These are phyloP conservation scores for Nematodospora anomalae DNA, from an alignment of 1,139 yeast species.

Conservation along the genomic window DNA sequence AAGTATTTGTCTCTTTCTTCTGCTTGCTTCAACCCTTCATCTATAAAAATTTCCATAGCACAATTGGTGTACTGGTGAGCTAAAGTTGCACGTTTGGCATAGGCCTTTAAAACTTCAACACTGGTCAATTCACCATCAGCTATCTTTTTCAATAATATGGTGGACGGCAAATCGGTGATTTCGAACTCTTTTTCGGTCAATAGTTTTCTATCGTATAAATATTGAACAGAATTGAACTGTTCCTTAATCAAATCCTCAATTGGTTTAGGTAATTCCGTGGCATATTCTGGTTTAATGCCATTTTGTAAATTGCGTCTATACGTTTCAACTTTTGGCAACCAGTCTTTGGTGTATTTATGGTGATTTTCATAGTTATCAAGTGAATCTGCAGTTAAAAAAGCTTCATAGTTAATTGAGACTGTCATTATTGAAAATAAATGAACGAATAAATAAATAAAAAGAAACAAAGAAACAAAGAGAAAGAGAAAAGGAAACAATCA, in stretches of 20 bases:
- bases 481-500: no score
- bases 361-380: constrained; percentile 39
- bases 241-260: constrained; percentile 38
- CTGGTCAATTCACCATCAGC: constrained; percentile 36
- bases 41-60: constrained; percentile 33
- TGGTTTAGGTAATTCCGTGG: constrained; percentile 41
- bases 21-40: constrained; percentile 39
- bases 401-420: constrained; percentile 16
- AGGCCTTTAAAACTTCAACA: constrained; percentile 50
- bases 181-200: constrained; percentile 45
- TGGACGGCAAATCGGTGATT: constrained; percentile 49
- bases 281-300: constrained; percentile 42
- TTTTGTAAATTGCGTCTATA: constrained; percentile 45
- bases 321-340: constrained; percentile 51
- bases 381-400: constrained; percentile 34
- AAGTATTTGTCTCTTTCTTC: constrained; percentile 39
- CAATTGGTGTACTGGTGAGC: constrained; percentile 40
- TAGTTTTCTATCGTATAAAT: constrained; percentile 41
- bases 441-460: no score
- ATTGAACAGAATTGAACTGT: constrained; percentile 48
- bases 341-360: constrained; percentile 33
- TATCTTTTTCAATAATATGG: constrained; percentile 35
- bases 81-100: constrained; percentile 49
- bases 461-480: no score
- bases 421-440: no score